A percentile compares a stretch with the other conserved stretches of the same genome.
Evolutionary conservation across 192 early-diverging fungal genomes (phyloP).

Genomic region (Gigaspora rosea): DNA sequence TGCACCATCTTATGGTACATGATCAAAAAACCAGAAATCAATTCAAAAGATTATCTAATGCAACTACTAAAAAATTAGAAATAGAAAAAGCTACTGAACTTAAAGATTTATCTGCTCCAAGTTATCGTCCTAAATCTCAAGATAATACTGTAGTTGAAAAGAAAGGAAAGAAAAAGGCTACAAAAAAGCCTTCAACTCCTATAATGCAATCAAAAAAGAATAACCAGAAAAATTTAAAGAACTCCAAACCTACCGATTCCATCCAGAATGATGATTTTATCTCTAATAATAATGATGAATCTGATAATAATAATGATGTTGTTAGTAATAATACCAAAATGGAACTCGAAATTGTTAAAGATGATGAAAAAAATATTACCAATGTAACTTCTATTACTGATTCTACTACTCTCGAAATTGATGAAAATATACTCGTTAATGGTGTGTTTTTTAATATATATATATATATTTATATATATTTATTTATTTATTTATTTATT

Average conservation of each 20-base stretch:
- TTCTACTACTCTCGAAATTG: neutral
- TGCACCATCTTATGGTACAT: conserved; percentile 65
- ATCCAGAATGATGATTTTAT: neutral
- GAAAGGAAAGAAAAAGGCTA: neutral
- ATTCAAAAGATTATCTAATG: conserved; percentile 60
- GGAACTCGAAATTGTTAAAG: neutral
- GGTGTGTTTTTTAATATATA: no score
- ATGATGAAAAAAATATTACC: neutral
- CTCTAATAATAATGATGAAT: neutral
- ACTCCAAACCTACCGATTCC: neutral
- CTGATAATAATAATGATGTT: neutral
- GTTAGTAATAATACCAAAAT: neutral
- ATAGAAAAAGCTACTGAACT: conserved; percentile 36
- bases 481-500: no score
- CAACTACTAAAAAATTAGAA: conserved; percentile 61
- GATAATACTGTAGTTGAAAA: neutral
- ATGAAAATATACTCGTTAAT: neutral
- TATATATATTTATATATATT: no score
- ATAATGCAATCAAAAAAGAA: neutral
- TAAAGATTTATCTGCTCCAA: conserved; percentile 7
- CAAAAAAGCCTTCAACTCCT: neutral
- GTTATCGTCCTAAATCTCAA: conserved; percentile 21
- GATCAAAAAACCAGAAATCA: conserved; percentile 44
- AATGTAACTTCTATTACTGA: neutral
- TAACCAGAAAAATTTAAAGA: neutral